These are phyloP conservation scores for Medicago lupulina DNA, from an alignment of 306 rosid genomes.

Conservation along the genomic window DNA sequence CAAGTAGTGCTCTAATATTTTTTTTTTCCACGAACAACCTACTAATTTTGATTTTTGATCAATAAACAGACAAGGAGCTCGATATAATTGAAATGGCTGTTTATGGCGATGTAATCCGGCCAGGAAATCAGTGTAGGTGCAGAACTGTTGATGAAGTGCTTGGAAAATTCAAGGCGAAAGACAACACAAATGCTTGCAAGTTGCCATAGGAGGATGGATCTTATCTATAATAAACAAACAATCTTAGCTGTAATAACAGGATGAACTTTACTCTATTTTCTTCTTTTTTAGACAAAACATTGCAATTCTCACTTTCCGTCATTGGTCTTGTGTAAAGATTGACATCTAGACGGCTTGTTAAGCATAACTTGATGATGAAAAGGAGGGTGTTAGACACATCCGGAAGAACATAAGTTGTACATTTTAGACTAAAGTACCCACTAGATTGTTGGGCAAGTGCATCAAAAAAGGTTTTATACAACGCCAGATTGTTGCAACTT, in stretches of 20 bases:
- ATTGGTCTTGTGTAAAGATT: constrained; percentile 16
- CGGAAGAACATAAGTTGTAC: neutral
- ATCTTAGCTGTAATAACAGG: neutral
- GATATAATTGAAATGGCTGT: constrained; percentile 98
- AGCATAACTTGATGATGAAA: neutral
- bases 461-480: neutral
- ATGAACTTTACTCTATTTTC: too few species aligned
- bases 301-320: neutral
- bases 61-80: constrained; percentile 80
- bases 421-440: constrained; percentile 2
- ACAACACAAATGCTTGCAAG: constrained; percentile 68
- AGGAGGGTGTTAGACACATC: neutral
- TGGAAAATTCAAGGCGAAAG: constrained; percentile 76
- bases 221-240: constrained; percentile 3
- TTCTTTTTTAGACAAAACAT: neutral
- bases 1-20: neutral
- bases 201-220: constrained; percentile 61
- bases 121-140: constrained; percentile 92
- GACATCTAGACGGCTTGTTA: constrained; percentile 4
- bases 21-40: constrained; percentile 20
- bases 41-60: constrained; percentile 10
- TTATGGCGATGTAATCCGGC: constrained; percentile 89
- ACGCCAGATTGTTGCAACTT: neutral
- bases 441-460: neutral
- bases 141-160: constrained; percentile 89